Conservation (phyloP, 129 eudicot species). For the Arctium minus region DNA sequence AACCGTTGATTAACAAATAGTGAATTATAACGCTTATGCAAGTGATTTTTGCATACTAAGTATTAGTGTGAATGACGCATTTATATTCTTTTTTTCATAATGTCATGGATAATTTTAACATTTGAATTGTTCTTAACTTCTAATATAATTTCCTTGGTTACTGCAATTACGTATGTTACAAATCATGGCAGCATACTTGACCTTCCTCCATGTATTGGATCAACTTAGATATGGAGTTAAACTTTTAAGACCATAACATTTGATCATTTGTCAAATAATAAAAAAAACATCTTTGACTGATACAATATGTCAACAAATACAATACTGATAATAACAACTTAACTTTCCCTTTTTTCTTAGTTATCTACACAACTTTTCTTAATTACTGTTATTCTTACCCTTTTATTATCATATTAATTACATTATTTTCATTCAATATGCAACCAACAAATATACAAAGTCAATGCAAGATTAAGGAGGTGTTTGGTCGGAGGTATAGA, state of each 20-base stretch:
- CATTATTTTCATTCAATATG: background rate
- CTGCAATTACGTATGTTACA: no score
- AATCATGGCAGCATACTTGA: no score
- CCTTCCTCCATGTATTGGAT: no score
- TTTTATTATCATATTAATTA: background rate
- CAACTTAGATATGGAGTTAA: background rate
- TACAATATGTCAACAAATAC: background rate
- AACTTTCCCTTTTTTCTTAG: background rate
- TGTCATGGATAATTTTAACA: background rate
- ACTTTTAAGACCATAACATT: no score
- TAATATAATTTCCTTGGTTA: no score
- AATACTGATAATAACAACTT: background rate
- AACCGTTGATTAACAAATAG: background rate
- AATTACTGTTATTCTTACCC: background rate
- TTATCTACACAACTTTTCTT: background rate
- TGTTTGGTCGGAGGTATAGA: no score
- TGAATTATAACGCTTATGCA: background rate
- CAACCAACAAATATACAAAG: background rate
- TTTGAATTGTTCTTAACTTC: no score
- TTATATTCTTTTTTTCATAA: no score
- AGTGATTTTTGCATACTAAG: background rate
- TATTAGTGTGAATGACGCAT: background rate
- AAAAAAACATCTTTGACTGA: no score
- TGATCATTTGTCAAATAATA: no score
- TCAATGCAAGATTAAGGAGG: background rate